Percentiles rank a stretch among this genome's conserved stretches.
phyloP scores from a whole-genome alignment of 257 asterid species.

The Solanum bulbocastanum region DNA sequence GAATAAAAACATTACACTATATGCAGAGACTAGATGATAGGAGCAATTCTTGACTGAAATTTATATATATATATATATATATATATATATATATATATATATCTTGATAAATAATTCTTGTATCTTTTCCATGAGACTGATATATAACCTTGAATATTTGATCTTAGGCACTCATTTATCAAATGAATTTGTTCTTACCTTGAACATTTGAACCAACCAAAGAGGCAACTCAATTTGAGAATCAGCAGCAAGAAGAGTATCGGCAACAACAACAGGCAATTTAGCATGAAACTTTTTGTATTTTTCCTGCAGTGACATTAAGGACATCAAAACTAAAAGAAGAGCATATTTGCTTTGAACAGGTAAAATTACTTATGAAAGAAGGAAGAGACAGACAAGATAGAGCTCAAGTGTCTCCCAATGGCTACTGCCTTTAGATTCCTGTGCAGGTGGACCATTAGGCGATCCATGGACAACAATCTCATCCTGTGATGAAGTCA shows the following conservation, averaged over 20 bases:
- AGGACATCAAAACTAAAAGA: not conserved
- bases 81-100: too few relatives aligned
- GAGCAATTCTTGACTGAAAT: not conserved
- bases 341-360: not conserved
- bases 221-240: constrained; percentile 84
- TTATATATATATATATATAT: too few relatives aligned
- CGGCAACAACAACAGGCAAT: constrained; percentile 79
- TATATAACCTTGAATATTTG: not conserved
- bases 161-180: not conserved
- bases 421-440: constrained; percentile 44
- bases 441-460: constrained; percentile 39
- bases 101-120: not conserved
- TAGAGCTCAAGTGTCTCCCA: constrained; percentile 92
- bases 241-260: constrained; percentile 90
- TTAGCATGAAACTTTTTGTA: constrained; percentile 67
- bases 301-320: constrained; percentile 52
- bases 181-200: constrained; percentile 29
- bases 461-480: constrained; percentile 25
- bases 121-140: not conserved
- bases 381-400: constrained; percentile 52
- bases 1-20: not conserved
- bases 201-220: constrained; percentile 84
- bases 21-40: not conserved
- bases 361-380: not conserved
- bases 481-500: constrained; percentile 69